Percentiles rank a stretch among this genome's conserved stretches.
Conservation (phyloP, 2,329 filamentous ascomycete genomes). For the Boeremia exigua region DNA sequence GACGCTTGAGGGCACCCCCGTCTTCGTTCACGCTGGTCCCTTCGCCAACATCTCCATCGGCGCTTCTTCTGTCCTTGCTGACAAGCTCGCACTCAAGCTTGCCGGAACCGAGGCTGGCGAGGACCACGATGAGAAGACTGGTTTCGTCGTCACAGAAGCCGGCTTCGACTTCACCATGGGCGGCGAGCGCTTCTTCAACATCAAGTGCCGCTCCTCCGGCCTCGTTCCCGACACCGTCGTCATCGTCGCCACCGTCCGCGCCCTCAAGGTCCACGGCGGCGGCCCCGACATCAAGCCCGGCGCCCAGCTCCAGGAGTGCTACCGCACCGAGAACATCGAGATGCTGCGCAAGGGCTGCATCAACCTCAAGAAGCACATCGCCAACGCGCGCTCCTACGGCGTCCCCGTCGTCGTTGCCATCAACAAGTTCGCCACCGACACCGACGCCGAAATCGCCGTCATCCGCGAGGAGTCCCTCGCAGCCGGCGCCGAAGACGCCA, state of each 20-base stretch:
- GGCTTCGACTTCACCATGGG: slow-evolving; percentile 99
- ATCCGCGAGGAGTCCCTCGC: slow-evolving; percentile 89
- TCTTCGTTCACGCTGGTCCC: slow-evolving; percentile 95
- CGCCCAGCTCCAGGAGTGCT: slow-evolving; percentile 82
- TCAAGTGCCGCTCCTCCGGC: slow-evolving; percentile 96
- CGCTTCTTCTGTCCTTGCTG: slow-evolving; percentile 91
- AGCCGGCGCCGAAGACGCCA: slow-evolving; percentile 91
- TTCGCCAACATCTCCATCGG: slow-evolving; percentile 99
- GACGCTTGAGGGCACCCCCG: slow-evolving; percentile 93
- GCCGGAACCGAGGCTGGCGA: slow-evolving; percentile 93
- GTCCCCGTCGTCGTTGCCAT: slow-evolving; percentile 95
- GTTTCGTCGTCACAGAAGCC: slow-evolving; percentile 94
- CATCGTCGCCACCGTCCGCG: slow-evolving; percentile 92
- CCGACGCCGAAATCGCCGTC: slow-evolving; percentile 86
- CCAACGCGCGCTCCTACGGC: slow-evolving; percentile 86
- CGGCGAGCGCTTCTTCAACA: slow-evolving; percentile 99
- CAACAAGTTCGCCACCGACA: slow-evolving; percentile 95
- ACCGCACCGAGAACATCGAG: slow-evolving; percentile 92
- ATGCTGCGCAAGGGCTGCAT: slow-evolving; percentile 88
- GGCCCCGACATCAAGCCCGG: slow-evolving; percentile 93
- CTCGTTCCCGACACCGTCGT: slow-evolving; percentile 93
- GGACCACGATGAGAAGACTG: slow-evolving; percentile 79
- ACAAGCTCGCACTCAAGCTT: slow-evolving; percentile 94
- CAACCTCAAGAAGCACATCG: slow-evolving; percentile 94
- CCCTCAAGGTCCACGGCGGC: slow-evolving; percentile 95